These are phyloP conservation scores for Trichophyton schoenleinii DNA, from an alignment of 2,329 filamentous ascomycete genomes.

Conservation along the genomic window DNA sequence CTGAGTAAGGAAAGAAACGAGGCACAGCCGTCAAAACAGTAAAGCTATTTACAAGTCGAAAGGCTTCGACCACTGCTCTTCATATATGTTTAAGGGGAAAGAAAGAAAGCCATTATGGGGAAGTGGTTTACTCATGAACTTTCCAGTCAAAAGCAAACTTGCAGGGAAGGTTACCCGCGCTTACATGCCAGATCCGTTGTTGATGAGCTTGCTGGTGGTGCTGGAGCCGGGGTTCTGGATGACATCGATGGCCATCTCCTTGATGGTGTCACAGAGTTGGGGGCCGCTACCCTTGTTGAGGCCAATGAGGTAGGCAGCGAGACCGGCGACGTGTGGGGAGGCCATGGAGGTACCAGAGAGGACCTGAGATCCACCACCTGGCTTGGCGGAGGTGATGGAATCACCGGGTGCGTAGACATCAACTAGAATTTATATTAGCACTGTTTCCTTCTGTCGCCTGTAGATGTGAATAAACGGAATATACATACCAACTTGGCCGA, in stretches of 20 bases:
- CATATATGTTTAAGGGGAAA: neutral
- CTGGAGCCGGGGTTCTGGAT: constrained; percentile 14
- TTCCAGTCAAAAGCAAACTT: neutral
- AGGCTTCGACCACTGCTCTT: neutral
- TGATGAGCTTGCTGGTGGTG: constrained; percentile 20
- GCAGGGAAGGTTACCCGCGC: neutral
- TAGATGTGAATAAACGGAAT: neutral
- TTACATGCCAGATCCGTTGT: constrained; percentile 14
- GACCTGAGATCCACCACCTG: constrained; percentile 35
- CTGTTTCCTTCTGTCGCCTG: neutral
- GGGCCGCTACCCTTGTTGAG: constrained; percentile 39
- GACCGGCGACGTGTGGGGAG: constrained; percentile 38
- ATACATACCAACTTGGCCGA: constrained; percentile 14
- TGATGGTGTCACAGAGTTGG: constrained; percentile 38
- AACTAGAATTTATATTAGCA: constrained; percentile 19
- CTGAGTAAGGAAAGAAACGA: neutral
- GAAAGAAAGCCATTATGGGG: neutral
- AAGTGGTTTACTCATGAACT: neutral
- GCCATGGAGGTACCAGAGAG: constrained; percentile 29
- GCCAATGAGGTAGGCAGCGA: constrained; percentile 40
- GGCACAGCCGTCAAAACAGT: neutral
- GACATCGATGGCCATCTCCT: constrained; percentile 35
- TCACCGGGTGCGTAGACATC: constrained; percentile 48
- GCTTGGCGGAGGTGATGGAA: constrained; percentile 39
- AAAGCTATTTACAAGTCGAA: neutral